These are phyloP conservation scores for Cyberlindnera xylosilytica DNA, from an alignment of 805 yeast species.

Conservation along the genomic window DNA sequence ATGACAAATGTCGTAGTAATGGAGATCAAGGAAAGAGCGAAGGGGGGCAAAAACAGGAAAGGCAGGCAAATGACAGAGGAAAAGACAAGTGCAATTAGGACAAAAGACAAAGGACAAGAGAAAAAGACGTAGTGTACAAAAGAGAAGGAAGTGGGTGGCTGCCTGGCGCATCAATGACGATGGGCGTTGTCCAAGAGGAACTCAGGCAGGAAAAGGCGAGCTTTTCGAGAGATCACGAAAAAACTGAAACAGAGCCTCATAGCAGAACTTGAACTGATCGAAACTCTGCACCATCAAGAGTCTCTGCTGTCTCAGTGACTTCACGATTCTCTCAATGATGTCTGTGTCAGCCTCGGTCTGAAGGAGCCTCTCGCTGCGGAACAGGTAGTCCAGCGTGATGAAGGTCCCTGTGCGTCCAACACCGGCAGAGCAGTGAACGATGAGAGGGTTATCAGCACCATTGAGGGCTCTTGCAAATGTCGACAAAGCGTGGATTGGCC, in stretches of 20 bases:
- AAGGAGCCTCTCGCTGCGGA: conserved; percentile 19
- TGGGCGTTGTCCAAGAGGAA: conserved; percentile 3
- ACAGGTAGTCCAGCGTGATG: conserved; percentile 57
- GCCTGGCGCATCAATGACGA: neutral
- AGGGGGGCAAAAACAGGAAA: no score
- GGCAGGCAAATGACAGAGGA: neutral
- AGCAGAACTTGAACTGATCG: conserved; percentile 44
- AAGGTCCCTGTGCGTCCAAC: conserved; percentile 95
- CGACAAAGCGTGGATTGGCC: conserved; percentile 32
- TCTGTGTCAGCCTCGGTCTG: conserved; percentile 25
- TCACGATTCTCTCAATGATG: conserved; percentile 37
- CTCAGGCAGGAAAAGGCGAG: conserved; percentile 5
- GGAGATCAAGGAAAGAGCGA: no score
- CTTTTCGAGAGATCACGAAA: conserved; percentile 5
- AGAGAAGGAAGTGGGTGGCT: no score
- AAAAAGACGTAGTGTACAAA: neutral
- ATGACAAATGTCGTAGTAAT: no score
- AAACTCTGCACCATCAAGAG: conserved; percentile 48
- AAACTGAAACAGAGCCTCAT: conserved; percentile 31
- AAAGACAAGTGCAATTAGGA: no score
- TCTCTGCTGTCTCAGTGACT: conserved; percentile 42
- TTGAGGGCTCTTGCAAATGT: conserved; percentile 30
- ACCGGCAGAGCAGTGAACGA: conserved; percentile 95
- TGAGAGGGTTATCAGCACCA: conserved; percentile 39
- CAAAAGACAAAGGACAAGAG: no score